A percentile compares a stretch with the other conserved stretches of the same genome.
These are phyloP conservation scores for Plasmodium billcollinsi DNA, from an alignment of 169 alveolate genomes.

Conservation along the genomic window DNA sequence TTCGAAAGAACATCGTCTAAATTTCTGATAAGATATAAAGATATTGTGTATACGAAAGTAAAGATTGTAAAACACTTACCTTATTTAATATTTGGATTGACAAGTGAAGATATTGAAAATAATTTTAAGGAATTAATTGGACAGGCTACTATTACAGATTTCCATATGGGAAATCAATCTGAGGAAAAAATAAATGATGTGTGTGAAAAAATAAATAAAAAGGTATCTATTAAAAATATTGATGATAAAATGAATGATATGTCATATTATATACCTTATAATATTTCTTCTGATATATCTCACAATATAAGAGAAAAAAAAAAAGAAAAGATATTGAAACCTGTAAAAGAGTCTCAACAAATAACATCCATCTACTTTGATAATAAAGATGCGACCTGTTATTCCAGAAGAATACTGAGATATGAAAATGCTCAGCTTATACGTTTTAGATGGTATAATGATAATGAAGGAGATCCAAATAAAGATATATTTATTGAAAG, in stretches of 20 bases:
- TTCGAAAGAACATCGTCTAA: conserved; percentile 85
- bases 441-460: conserved; percentile 87
- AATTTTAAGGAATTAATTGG: conserved; percentile 68
- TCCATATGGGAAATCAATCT: not conserved
- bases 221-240: not conserved
- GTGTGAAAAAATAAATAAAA: not conserved
- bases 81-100: conserved; percentile 84
- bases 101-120: conserved; percentile 80
- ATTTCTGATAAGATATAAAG: conserved; percentile 85
- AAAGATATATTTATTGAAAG: conserved; percentile 79
- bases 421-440: conserved; percentile 86
- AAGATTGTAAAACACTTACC: conserved; percentile 85
- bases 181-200: not conserved
- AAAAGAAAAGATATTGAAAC: conserved; percentile 14
- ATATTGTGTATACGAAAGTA: conserved; percentile 84
- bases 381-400: conserved; percentile 80
- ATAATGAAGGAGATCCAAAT: conserved; percentile 81
- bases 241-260: not conserved
- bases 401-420: conserved; percentile 81
- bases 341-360: conserved; percentile 82
- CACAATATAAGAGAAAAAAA: not conserved
- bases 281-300: not conserved
- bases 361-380: conserved; percentile 86
- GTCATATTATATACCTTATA: not conserved
- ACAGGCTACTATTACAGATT: conserved; percentile 15